A percentile compares a stretch with the other conserved stretches of the same genome.
Conservation (phyloP, 495 filamentous ascomycete genomes). For the Cetradonia linearis region DNA sequence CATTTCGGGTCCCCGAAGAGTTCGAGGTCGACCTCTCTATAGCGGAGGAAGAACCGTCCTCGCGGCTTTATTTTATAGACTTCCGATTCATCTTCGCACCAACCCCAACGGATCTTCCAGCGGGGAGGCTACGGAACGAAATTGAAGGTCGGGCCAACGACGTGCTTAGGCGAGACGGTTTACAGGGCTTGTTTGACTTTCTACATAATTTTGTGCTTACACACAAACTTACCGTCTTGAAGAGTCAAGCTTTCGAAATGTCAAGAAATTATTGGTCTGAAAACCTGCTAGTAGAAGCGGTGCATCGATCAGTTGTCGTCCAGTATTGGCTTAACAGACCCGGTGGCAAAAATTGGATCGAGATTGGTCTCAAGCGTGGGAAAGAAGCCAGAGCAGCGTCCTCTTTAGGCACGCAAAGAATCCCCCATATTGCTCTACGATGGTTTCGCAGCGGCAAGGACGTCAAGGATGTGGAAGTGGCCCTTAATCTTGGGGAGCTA, state of each 20-base stretch:
- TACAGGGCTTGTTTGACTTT: conserved; percentile 70
- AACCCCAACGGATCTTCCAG: conserved; percentile 46
- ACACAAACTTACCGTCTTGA: conserved; percentile 71
- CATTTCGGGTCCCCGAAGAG: conserved; percentile 70
- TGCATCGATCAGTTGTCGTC: conserved; percentile 69
- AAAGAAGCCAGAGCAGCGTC: conserved; percentile 32
- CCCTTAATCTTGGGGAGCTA: conserved; percentile 53
- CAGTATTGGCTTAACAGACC: conserved; percentile 76
- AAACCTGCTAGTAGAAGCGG: conserved; percentile 58
- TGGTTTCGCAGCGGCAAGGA: conserved; percentile 81
- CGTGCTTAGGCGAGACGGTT: conserved; percentile 50
- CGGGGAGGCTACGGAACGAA: conserved; percentile 44
- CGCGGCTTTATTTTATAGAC: conserved; percentile 87
- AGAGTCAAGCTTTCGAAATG: conserved; percentile 63
- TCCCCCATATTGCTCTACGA: conserved; percentile 52
- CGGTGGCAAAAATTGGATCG: conserved; percentile 74
- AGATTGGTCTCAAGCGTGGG: conserved; percentile 68
- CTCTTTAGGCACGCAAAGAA: conserved; percentile 31
- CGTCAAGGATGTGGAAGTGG: conserved; percentile 51
- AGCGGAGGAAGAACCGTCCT: conserved; percentile 64
- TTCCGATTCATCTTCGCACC: conserved; percentile 77
- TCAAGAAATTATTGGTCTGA: conserved; percentile 61
- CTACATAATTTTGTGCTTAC: conserved; percentile 79
- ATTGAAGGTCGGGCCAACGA: conserved; percentile 65
- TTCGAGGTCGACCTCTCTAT: conserved; percentile 91